Evolutionary conservation across 257 asterid genomes (phyloP).

Genomic region (Verbascum thapsus): DNA sequence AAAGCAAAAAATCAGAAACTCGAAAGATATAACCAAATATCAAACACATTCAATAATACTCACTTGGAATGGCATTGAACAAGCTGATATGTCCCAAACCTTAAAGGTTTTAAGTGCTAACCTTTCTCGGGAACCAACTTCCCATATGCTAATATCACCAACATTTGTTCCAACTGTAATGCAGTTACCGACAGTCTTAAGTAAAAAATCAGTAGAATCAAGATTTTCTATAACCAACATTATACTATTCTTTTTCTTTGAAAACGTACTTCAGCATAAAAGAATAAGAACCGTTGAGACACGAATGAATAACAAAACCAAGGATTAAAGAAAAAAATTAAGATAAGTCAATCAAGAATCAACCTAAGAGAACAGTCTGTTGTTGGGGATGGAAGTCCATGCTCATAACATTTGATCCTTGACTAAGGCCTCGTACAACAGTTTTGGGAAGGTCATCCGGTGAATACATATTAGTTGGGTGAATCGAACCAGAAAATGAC

Average conservation of each 20-base stretch:
- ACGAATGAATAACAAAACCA: background rate
- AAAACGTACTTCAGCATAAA: conserved; percentile 5
- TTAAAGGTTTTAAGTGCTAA: conserved; percentile 81
- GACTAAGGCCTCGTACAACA: conserved; percentile 79
- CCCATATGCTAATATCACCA: conserved; percentile 99
- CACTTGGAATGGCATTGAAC: conserved; percentile 93
- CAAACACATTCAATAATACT: conserved; percentile 33
- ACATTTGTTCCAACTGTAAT: conserved; percentile 92
- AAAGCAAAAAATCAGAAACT: background rate
- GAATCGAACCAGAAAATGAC: conserved; percentile 83
- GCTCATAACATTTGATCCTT: conserved; percentile 98
- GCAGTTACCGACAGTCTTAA: conserved; percentile 17
- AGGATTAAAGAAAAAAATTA: background rate
- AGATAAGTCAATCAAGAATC: conserved; percentile 19
- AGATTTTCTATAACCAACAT: conserved; percentile 13
- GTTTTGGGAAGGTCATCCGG: conserved; percentile 96
- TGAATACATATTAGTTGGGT: conserved; percentile 68
- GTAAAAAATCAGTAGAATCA: conserved; percentile 16
- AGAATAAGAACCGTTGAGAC: background rate
- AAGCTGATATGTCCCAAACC: conserved; percentile 86
- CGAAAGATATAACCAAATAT: conserved; percentile 11
- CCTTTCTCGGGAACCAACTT: conserved; percentile 91
- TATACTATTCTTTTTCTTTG: background rate
- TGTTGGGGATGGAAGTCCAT: conserved; percentile 98
- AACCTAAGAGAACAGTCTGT: conserved; percentile 94